Evolutionary conservation across 2,329 filamentous ascomycete species (phyloP).

Genomic region (Colletotrichum caudatum): DNA sequence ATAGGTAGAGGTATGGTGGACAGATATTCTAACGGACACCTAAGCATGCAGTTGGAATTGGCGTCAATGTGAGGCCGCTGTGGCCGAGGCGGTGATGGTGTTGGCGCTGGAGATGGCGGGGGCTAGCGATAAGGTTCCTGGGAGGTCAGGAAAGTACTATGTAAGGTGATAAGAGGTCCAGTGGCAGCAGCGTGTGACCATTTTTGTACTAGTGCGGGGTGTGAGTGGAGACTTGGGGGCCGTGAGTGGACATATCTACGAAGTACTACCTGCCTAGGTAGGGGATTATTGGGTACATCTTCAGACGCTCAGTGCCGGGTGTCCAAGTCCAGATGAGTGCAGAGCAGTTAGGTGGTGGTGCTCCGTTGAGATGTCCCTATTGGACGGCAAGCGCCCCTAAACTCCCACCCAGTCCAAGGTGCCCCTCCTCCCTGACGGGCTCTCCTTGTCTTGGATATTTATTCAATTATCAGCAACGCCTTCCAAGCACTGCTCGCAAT

Average conservation of each 20-base stretch:
- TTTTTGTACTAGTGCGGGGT: conserved; percentile 25
- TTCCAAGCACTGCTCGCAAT: neutral
- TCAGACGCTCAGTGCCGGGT: neutral
- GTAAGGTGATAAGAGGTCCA: conserved; percentile 24
- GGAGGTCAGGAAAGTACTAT: neutral
- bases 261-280: neutral
- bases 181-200: conserved; percentile 15
- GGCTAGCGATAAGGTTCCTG: conserved; percentile 17
- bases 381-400: neutral
- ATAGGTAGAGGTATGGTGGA: neutral
- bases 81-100: neutral
- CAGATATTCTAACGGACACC: neutral
- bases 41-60: conserved; percentile 1
- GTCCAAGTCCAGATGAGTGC: neutral
- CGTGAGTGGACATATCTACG: neutral
- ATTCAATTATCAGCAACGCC: neutral
- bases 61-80: conserved; percentile 6
- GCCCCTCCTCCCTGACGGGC: neutral
- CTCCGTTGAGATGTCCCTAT: neutral
- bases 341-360: conserved; percentile 1
- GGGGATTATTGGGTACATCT: too few relatives aligned
- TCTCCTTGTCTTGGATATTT: neutral
- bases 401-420: neutral
- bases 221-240: conserved; percentile 1
- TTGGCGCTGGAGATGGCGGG: conserved; percentile 1